Base-by-base conservation (phyloP, 2,329 filamentous ascomycete genomes). In the Scopulariopsis brevicaulis region DNA sequence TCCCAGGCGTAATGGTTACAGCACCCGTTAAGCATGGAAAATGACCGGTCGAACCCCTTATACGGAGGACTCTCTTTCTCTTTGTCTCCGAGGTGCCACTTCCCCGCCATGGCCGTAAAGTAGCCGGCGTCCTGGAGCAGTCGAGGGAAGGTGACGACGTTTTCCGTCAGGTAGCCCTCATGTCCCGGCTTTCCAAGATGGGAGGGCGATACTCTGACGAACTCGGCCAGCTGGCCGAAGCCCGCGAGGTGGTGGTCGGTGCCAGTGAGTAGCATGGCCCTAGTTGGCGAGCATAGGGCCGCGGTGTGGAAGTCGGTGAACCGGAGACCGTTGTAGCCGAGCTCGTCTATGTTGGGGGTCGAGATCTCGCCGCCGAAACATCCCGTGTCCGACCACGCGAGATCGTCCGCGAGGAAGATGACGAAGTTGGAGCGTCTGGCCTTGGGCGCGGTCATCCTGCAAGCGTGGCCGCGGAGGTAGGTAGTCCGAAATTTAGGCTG, bases 241-340 rank as follows among this genome's bases (percentile, higher is more conserved):
- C 40, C 43, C 15, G 20, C 55, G 6, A 35, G 43, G 11, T 59
- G 34, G 14, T 60, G 56, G 15, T 58, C 48, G 34, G 66, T 66
- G 10, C 66, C 67, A 10, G 81, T 84, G 75, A 86, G 80, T 62
- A 86, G 77, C 83, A 86, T 86, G 20, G 82, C 80, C 43, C 83
- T 73, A 2, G 81, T 83, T 1, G 84, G 84, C 55, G 82, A 85
- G 68, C 82, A 86, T 55, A 83, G 83, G 2, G 82, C 79, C 0
- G 84, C 83, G 1, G 82, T 79, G 64, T 86, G 83, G 67, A 84
- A 86, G 63, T 85, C 80, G 0, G 82, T 85, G 64, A 85, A 83
- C 5, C 82, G 77, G 22, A 86, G 68, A 34, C 82, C 77, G 48
- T 53, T 32, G 58, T 67, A 67, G 11, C 61, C 63, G 1, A 69